These are phyloP conservation scores for Trifolium dubium DNA, from an alignment of 306 rosid species.

Conservation along the genomic window DNA sequence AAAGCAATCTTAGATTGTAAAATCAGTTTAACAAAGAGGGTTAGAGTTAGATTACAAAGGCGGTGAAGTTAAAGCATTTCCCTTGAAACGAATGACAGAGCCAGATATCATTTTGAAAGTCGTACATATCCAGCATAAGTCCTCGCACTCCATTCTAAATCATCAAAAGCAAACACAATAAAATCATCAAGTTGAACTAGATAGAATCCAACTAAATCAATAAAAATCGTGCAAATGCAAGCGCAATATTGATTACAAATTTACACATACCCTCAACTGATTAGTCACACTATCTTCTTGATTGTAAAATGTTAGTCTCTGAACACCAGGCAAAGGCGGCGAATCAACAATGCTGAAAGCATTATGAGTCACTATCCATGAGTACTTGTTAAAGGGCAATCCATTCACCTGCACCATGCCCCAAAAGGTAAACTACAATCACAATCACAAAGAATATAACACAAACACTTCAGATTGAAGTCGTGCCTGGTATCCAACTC, in stretches of 20 bases:
- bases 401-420: constrained; percentile 66
- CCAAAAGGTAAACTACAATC: constrained; percentile 26
- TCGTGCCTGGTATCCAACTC: background rate
- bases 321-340: constrained; percentile 78
- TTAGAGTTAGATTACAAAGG: constrained; percentile 76
- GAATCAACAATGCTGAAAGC: constrained; percentile 94
- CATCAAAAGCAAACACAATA: constrained; percentile 34
- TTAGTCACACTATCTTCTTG: constrained; percentile 94
- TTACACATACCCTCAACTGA: constrained; percentile 75
- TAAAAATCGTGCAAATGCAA: constrained; percentile 24
- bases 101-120: constrained; percentile 92
- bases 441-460: background rate
- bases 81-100: constrained; percentile 96
- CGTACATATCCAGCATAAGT: constrained; percentile 98
- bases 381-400: constrained; percentile 90
- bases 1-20: constrained; percentile 18
- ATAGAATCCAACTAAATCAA: constrained; percentile 13
- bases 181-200: constrained; percentile 2
- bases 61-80: constrained; percentile 98
- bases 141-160: constrained; percentile 98
- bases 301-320: constrained; percentile 87
- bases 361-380: constrained; percentile 95
- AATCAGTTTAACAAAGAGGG: constrained; percentile 19
- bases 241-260: background rate
- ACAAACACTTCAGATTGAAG: background rate